Evolutionary conservation across 1,139 yeast genomes (phyloP).

Genomic region (Pichia sp.): DNA sequence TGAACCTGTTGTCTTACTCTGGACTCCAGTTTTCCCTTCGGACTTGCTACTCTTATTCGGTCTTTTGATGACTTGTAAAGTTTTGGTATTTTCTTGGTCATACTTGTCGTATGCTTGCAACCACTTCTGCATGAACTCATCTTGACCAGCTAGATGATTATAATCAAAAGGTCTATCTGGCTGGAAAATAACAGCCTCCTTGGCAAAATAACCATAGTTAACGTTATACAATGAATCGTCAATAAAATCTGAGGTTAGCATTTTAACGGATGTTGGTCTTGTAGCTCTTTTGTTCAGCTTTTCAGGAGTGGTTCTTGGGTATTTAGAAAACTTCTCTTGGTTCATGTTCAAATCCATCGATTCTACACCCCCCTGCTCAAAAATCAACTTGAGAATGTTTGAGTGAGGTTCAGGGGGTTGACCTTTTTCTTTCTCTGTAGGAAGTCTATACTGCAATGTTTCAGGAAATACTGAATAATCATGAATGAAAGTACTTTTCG

Average conservation of each 20-base stretch:
- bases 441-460: constrained; percentile 35
- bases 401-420: constrained; percentile 22
- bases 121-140: constrained; percentile 71
- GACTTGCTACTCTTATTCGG: background rate
- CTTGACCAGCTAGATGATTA: constrained; percentile 54
- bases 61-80: constrained; percentile 13
- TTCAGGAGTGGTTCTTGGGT: constrained; percentile 45
- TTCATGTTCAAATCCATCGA: constrained; percentile 29
- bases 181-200: constrained; percentile 74
- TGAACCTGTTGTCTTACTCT: background rate
- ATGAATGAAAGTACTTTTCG: constrained; percentile 26
- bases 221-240: constrained; percentile 85
- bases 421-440: constrained; percentile 24
- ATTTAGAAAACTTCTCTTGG: constrained; percentile 35
- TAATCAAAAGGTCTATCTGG: constrained; percentile 60
- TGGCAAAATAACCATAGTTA: constrained; percentile 73
- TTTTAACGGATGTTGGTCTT: constrained; percentile 62
- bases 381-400: constrained; percentile 25
- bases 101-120: constrained; percentile 58
- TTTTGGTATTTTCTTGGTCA: constrained; percentile 34
- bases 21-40: background rate
- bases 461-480: constrained; percentile 38
- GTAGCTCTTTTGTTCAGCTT: constrained; percentile 40
- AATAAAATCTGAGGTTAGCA: constrained; percentile 73
- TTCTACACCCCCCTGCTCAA: constrained; percentile 33